phyloP scores from a whole-genome alignment of 2,329 filamentous ascomycete species.

The Ilyonectria destructans region DNA sequence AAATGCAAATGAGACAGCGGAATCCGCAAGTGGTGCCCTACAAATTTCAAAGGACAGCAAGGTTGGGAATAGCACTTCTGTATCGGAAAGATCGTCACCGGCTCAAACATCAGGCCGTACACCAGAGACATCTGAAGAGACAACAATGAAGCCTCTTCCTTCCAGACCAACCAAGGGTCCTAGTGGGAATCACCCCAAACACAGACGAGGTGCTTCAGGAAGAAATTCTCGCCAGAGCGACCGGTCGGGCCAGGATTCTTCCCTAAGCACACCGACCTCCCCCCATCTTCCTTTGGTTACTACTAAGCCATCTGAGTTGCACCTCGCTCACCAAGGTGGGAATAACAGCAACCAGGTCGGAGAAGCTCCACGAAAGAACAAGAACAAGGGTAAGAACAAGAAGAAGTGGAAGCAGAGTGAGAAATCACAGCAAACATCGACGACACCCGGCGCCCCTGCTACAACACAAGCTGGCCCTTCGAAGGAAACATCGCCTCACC shows the following conservation, averaged over 20 bases:
- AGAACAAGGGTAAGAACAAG: conserved; percentile 48
- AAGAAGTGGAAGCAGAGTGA: conserved; percentile 41
- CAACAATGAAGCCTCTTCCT: neutral
- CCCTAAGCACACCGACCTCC: conserved; percentile 12
- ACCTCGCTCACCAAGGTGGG: conserved; percentile 4
- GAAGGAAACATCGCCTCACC: neutral
- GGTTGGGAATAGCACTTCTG: conserved; percentile 20
- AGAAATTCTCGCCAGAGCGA: conserved; percentile 12
- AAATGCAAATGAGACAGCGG: conserved; percentile 13
- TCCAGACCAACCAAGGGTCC: neutral
- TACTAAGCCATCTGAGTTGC: neutral
- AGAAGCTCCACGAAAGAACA: conserved; percentile 31
- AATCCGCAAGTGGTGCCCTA: conserved; percentile 5
- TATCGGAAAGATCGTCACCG: conserved; percentile 33
- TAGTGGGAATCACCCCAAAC: neutral
- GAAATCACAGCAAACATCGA: conserved; percentile 2
- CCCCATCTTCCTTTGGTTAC: neutral
- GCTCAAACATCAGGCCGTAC: conserved; percentile 29
- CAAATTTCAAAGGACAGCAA: conserved; percentile 9
- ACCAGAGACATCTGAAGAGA: conserved; percentile 20
- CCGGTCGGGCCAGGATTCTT: conserved; percentile 7
- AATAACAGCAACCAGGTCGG: neutral
- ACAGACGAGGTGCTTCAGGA: neutral
- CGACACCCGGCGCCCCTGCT: neutral
- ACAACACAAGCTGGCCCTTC: neutral